Evolutionary conservation across 495 filamentous ascomycete genomes (phyloP), one percentile per base, ranked within the genome.

Genomic region (Achaetomiella virescens): DNA sequence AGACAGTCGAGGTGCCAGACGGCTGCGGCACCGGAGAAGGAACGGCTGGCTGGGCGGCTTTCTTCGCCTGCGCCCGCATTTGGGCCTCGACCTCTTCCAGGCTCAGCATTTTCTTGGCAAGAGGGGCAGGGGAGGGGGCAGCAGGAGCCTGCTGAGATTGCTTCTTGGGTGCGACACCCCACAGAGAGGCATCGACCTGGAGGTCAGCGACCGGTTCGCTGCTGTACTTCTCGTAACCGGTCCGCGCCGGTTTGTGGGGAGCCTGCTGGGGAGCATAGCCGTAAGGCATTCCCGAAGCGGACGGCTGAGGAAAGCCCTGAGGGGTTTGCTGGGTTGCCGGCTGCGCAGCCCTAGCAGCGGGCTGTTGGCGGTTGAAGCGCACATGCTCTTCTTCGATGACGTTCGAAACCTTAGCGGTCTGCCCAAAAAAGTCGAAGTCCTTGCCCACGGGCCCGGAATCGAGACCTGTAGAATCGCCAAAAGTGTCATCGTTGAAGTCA

Each of bases 401-500:
- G 73, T 85, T 79, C 10, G 90, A 75, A 22, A 96, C 87, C 68
- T 89, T 83, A 15, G 91, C 90, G 17, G 95, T 97, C 57, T 84
- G 86, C 2, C 90, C 91, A 58, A 92, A 92, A 75, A 97, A 99
- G 67, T 99, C 93, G 67, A 97, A 99, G 70, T 99, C 95, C 65
- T 87, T 92, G 64, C 91, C 91, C 18, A 92, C 80, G 1, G 63
- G 55, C 43, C 64, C 72, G 6, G 57, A 40, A 2, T 61, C 50
- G 10, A 66, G 58, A 53, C 68, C 69, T 49, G 68, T 75, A 6
- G 43, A 55, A 41, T 68, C 73, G 54, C 93, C 93, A 63, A 99
- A 99, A n/a, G 93, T 99, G 68, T 96, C 95, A 63, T 97, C 90
- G 71, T 99, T 99, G 78, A 97, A 90, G 40, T 79, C 90, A 75